Base-by-base conservation (phyloP, 2,329 filamentous ascomycete genomes). In the Dactylonectria macrodidyma region DNA sequence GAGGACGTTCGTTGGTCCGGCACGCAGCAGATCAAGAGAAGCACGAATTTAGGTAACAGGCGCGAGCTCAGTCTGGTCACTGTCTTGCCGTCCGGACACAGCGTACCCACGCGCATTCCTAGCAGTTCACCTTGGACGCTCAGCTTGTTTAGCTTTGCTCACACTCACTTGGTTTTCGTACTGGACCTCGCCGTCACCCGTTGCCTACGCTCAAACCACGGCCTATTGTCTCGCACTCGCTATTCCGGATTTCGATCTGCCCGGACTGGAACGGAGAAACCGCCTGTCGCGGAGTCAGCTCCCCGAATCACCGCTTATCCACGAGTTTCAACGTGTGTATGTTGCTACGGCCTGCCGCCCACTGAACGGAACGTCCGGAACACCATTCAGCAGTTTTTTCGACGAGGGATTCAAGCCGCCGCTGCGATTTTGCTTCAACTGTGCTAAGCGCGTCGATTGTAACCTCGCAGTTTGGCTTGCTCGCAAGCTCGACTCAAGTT, bases 61-160 rank as follows among this genome's bases (percentile, higher is more conserved):
- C 65, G 62, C 69, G 62, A 73, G 59, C 62, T 50, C 69, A 74
- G 74, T 72, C 74, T 69, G 70, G 71, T 70, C 71, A 72, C 71
- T 75, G 68, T 70, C 71, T 72, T 51, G 66, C 56, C 50, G 66
- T 50, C 51, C 69, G 44, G 56, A 47, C 60, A 16, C 26, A 59
- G 55, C 65, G 57, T 64, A 66, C 46, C 51, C 56, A 36, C 59
- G 59, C 66, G 65, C 67, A 74, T 65, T 71, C 65, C 58, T 65
- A 41, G 34, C 52, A 26, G 34, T 62, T 62, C 38, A 47, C 47
- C 59, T 19, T 38, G 26, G 38, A 34, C 30, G 48, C 26, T 38
- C 51, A 36, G 33, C 51, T 54, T 22, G 56, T 47, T 51, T 26
- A 34, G 30, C 41, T 46, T 54, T 36, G 44, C 61, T 58, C 54